Evolutionary conservation across 2,329 filamentous ascomycete species (phyloP).

Genomic region (Ustulina deusta): DNA sequence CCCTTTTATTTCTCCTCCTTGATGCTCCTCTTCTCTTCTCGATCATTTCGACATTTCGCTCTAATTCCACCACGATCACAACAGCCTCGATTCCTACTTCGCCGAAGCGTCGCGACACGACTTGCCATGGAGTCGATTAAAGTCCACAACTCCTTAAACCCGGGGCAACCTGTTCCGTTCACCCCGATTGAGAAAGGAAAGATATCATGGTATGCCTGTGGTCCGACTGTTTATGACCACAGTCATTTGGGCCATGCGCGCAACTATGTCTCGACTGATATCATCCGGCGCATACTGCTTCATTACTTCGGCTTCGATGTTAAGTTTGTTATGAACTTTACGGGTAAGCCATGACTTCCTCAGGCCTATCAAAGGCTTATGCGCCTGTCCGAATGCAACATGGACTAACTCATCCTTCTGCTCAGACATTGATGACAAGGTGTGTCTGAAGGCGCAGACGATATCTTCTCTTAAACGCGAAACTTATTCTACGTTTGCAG

Average conservation of each 20-base stretch:
- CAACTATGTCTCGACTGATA: slow-evolving; percentile 92
- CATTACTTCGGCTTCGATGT: slow-evolving; percentile 88
- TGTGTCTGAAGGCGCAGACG: slow-evolving; percentile 69
- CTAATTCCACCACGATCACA: slow-evolving; percentile 42
- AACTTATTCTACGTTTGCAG: slow-evolving; percentile 63
- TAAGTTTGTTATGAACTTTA: slow-evolving; percentile 93
- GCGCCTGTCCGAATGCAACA: neutral
- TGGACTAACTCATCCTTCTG: slow-evolving; percentile 17
- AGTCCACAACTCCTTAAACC: slow-evolving; percentile 82
- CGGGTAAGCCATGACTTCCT: slow-evolving; percentile 51
- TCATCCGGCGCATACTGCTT: slow-evolving; percentile 83
- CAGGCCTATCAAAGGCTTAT: neutral
- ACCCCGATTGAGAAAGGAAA: slow-evolving; percentile 77
- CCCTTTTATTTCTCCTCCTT: slow-evolving; percentile 26
- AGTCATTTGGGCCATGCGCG: slow-evolving; percentile 83
- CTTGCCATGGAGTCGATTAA: slow-evolving; percentile 69
- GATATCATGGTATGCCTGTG: slow-evolving; percentile 90
- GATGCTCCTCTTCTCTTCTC: slow-evolving; percentile 33
- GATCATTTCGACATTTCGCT: slow-evolving; percentile 46
- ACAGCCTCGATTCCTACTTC: slow-evolving; percentile 45
- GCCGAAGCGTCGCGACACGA: slow-evolving; percentile 53
- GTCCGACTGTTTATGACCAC: slow-evolving; percentile 84
- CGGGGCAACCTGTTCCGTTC: slow-evolving; percentile 79
- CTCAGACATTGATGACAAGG: slow-evolving; percentile 79
- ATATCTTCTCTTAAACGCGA: slow-evolving; percentile 67